Percentiles rank a stretch among this genome's conserved stretches.
Conservation (phyloP, 768 basidiomycete genomes). For the Russula brevipes region DNA sequence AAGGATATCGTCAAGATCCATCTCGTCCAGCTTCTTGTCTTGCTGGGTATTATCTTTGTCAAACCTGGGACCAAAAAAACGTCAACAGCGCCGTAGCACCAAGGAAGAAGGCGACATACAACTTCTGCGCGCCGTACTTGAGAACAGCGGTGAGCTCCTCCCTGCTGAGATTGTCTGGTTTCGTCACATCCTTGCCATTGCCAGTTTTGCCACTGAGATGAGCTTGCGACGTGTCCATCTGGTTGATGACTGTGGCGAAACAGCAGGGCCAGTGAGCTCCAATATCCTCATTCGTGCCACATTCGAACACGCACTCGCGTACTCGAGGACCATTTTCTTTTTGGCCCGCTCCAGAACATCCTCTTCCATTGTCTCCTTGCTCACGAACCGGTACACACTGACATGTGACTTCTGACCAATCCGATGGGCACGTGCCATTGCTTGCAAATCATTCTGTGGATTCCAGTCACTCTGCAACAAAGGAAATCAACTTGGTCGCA, state of each 20-base stretch:
- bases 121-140: slow-evolving; percentile 98
- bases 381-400: slow-evolving; percentile 96
- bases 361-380: slow-evolving; percentile 99
- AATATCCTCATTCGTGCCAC: neutral
- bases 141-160: slow-evolving; percentile 96
- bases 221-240: slow-evolving; percentile 98
- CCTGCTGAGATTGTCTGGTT: slow-evolving; percentile 84
- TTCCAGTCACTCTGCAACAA: slow-evolving; percentile 86
- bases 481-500: slow-evolving; percentile 27
- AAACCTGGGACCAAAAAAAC: slow-evolving; percentile 54
- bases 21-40: slow-evolving; percentile 94
- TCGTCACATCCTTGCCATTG: slow-evolving; percentile 56
- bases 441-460: slow-evolving; percentile 97
- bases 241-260: slow-evolving; percentile 79
- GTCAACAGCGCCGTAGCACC: slow-evolving; percentile 21
- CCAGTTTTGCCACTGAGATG: slow-evolving; percentile 79
- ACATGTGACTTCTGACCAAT: slow-evolving; percentile 99
- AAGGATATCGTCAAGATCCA: slow-evolving; percentile 98
- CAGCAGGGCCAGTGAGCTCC: neutral
- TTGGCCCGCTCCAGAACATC: slow-evolving; percentile 96
- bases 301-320: slow-evolving; percentile 75
- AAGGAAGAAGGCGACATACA: slow-evolving; percentile 45
- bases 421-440: slow-evolving; percentile 98
- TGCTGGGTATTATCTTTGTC: slow-evolving; percentile 94
- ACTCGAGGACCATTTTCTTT: slow-evolving; percentile 99